These are phyloP conservation scores for Globisporangium nagaii DNA, from an alignment of 352 stramenopile species.

Conservation along the genomic window DNA sequence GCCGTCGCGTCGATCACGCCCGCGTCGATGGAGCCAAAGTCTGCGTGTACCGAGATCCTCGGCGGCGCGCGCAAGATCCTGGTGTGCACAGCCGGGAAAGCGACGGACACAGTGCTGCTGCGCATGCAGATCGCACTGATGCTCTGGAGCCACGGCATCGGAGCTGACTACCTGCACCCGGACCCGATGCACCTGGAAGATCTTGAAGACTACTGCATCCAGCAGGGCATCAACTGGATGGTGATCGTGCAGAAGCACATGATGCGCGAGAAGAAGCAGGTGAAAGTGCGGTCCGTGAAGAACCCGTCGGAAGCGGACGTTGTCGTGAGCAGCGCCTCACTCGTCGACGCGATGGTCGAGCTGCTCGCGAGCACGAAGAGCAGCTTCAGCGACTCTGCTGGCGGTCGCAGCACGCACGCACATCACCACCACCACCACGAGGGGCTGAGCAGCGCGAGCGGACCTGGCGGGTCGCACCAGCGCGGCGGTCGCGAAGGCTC, in stretches of 20 bases:
- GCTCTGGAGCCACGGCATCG: conserved; percentile 68
- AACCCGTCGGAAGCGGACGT: conserved; percentile 63
- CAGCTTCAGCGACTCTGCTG: conserved; percentile 5
- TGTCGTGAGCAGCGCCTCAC: conserved; percentile 51
- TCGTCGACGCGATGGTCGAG: conserved; percentile 66
- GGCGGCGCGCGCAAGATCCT: conserved; percentile 49
- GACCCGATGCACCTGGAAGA: conserved; percentile 76
- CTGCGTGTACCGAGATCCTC: conserved; percentile 24
- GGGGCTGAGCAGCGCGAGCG: conserved; percentile 2
- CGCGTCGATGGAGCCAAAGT: conserved; percentile 28
- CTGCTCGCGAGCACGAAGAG: conserved; percentile 20
- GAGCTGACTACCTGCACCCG: conserved; percentile 79
- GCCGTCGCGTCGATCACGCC: conserved; percentile 36
- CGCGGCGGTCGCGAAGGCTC: conserved; percentile 16
- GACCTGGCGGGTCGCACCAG: conserved; percentile 16
- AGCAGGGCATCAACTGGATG: conserved; percentile 78
- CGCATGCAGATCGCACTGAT: conserved; percentile 77
- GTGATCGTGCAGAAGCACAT: conserved; percentile 83
- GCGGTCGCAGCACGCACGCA: neutral
- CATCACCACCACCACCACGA: conserved; percentile 4
- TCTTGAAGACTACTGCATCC: conserved; percentile 75
- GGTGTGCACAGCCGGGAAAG: conserved; percentile 72
- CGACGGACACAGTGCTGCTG: conserved; percentile 63
- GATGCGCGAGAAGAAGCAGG: conserved; percentile 79
- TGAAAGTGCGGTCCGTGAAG: conserved; percentile 75